A percentile compares a stretch with the other conserved stretches of the same genome.
Evolutionary conservation across 345 rosid species (phyloP).

Genomic region (Hibiscus tridactylites): DNA sequence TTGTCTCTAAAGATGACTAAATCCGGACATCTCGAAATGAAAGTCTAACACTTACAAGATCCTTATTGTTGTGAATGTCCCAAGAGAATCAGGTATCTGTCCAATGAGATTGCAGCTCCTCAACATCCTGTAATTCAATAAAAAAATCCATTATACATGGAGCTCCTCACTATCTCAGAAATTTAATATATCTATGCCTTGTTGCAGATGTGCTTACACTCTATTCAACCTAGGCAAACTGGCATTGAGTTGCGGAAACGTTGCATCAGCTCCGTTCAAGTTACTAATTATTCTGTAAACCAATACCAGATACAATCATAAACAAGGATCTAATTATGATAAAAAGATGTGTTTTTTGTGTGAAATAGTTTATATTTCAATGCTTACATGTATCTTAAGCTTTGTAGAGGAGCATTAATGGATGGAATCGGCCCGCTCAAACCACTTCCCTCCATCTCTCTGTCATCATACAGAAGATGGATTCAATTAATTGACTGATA

Average conservation of each 20-base stretch:
- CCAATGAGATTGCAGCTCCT: constrained; percentile 51
- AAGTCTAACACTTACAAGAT: too few species aligned
- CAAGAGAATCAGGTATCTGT: constrained; percentile 32
- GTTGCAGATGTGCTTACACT: constrained; percentile 25
- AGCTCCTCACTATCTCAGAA: too few species aligned
- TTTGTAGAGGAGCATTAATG: not conserved
- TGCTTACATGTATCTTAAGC: constrained; percentile 31
- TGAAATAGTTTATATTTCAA: too few species aligned
- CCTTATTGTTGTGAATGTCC: constrained; percentile 7
- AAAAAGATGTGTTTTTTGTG: too few species aligned
- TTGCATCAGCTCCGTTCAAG: constrained; percentile 27
- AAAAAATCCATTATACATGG: not conserved
- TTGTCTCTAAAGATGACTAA: too few species aligned
- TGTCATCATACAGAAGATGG: not conserved
- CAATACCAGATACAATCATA: too few species aligned
- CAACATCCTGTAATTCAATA: constrained; percentile 31
- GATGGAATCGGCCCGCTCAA: not conserved
- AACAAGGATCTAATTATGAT: too few species aligned
- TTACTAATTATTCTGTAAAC: constrained; percentile 46
- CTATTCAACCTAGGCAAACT: constrained; percentile 17
- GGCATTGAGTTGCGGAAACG: constrained; percentile 25
- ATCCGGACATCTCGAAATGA: too few species aligned
- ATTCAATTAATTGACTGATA: not conserved
- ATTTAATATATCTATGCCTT: not conserved
- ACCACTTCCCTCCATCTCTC: not conserved